Evolutionary conservation across 1,284 basidiomycete species (phyloP).

Genomic region (Thecaphora frezii): DNA sequence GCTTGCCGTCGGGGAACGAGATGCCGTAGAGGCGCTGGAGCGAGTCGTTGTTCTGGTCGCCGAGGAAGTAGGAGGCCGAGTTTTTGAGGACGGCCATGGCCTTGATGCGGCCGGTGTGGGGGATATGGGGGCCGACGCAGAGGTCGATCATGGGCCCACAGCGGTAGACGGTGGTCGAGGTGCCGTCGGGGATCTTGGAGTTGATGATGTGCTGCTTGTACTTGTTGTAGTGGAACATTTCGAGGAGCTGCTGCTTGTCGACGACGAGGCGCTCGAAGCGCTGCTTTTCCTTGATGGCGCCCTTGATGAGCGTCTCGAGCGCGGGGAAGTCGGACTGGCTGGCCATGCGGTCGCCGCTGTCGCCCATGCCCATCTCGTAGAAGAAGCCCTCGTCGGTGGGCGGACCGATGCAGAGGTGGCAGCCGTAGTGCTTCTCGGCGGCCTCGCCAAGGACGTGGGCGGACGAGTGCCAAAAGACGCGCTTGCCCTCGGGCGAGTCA

Average conservation of each 20-base stretch:
- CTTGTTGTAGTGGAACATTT: constrained; percentile 99
- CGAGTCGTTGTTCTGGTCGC: constrained; percentile 89
- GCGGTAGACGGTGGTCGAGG: constrained; percentile 95
- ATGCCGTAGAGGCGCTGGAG: constrained; percentile 97
- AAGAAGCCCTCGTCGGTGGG: constrained; percentile 99
- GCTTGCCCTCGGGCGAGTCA: constrained; percentile 81
- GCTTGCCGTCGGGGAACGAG: constrained; percentile 97
- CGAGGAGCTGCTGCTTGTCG: constrained; percentile 86
- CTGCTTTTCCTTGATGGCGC: constrained; percentile 93
- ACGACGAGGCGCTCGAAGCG: constrained; percentile 92
- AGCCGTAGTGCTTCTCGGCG: constrained; percentile 93
- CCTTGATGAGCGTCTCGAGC: constrained; percentile 85
- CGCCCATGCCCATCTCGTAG: constrained; percentile 81
- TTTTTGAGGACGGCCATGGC: constrained; percentile 66
- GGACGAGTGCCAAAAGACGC: constrained; percentile 98
- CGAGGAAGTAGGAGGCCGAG: constrained; percentile 97
- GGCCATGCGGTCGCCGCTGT: constrained; percentile 50
- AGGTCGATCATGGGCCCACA: constrained; percentile 99
- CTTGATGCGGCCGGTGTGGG: constrained; percentile 97
- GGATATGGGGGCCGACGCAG: constrained; percentile 94
- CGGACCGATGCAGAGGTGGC: constrained; percentile 94
- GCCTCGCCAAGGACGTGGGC: constrained; percentile 99
- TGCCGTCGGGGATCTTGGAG: constrained; percentile 92
- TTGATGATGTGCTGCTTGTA: constrained; percentile 97
- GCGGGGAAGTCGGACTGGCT: constrained; percentile 75